phyloP scores from a whole-genome alignment of 371 early-diverging fungal genomes.

The Nematocida major region DNA sequence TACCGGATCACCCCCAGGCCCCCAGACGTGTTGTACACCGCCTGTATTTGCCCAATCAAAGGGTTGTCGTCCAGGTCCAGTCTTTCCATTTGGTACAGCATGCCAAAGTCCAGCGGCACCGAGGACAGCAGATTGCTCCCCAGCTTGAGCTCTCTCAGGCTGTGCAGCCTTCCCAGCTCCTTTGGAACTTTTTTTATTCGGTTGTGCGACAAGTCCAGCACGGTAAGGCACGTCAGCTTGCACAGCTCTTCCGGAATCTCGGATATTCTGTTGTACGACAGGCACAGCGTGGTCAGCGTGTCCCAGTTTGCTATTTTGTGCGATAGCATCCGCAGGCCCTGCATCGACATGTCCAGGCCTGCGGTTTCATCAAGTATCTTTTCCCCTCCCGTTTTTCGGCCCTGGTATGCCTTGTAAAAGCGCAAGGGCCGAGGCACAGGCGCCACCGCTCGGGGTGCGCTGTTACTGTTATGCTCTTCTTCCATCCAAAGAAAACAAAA shows the following conservation, averaged over 20 bases:
- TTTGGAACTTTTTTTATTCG: constrained; percentile 74
- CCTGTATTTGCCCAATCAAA: constrained; percentile 73
- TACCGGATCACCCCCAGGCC: constrained; percentile 79
- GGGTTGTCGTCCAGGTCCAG: constrained; percentile 93
- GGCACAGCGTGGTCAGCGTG: constrained; percentile 52
- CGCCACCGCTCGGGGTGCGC: background rate
- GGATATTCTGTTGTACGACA: constrained; percentile 58
- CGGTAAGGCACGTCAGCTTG: constrained; percentile 55
- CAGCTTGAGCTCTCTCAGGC: constrained; percentile 74
- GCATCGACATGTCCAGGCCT: constrained; percentile 62
- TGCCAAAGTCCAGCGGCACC: constrained; percentile 82
- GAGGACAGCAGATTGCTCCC: constrained; percentile 81
- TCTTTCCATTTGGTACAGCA: constrained; percentile 77
- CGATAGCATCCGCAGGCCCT: constrained; percentile 61
- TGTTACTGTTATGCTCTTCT: background rate
- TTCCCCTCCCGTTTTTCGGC: background rate
- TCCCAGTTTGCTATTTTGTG: constrained; percentile 46
- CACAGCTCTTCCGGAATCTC: constrained; percentile 61
- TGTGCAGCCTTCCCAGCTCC: constrained; percentile 77
- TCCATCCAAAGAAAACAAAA: constrained; percentile 24
- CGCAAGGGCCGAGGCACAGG: background rate
- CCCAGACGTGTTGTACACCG: constrained; percentile 72
- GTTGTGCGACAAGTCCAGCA: constrained; percentile 69
- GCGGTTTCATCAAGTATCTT: constrained; percentile 23
- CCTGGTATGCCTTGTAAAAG: constrained; percentile 25